Evolutionary conservation across 2,329 filamentous ascomycete species (phyloP).

Genomic region (Byssothecium circinans): DNA sequence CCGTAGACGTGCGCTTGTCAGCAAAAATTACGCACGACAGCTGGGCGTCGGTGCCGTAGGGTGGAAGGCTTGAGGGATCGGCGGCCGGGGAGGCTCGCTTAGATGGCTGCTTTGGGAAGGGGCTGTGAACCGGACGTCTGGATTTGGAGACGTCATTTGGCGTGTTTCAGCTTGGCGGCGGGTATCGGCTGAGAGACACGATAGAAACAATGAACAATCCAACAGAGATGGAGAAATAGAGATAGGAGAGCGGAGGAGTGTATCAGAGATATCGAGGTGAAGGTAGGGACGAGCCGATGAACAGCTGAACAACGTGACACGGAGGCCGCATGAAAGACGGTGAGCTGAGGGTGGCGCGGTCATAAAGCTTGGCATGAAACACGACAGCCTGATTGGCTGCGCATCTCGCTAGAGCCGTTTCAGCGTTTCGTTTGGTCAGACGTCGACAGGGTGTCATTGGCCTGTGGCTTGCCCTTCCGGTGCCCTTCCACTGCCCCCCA

Average conservation of each 20-base stretch:
- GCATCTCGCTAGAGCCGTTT: conserved; percentile 4
- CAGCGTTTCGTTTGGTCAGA: conserved; percentile 10
- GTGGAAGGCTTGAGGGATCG: neutral
- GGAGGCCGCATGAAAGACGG: neutral
- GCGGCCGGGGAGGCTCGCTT: neutral
- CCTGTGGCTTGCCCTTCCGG: neutral
- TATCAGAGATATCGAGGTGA: too few relatives aligned
- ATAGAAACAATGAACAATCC: neutral
- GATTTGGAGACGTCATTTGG: conserved; percentile 2
- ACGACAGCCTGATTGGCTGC: conserved; percentile 1
- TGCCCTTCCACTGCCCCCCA: too few relatives aligned
- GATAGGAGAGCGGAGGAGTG: neutral
- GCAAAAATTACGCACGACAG: neutral
- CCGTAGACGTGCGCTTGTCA: neutral
- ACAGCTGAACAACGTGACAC: too few relatives aligned
- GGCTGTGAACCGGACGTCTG: neutral
- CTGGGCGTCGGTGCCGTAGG: neutral
- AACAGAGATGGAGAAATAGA: too few relatives aligned
- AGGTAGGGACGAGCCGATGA: too few relatives aligned
- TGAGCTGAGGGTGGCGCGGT: neutral
- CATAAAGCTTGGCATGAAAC: neutral
- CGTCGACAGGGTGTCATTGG: conserved; percentile 7
- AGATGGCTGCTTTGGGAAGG: neutral
- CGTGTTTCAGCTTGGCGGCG: neutral
- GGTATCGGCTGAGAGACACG: neutral